Base-by-base conservation (phyloP, 495 filamentous ascomycete species). In the Aspergillus funiculosus region DNA sequence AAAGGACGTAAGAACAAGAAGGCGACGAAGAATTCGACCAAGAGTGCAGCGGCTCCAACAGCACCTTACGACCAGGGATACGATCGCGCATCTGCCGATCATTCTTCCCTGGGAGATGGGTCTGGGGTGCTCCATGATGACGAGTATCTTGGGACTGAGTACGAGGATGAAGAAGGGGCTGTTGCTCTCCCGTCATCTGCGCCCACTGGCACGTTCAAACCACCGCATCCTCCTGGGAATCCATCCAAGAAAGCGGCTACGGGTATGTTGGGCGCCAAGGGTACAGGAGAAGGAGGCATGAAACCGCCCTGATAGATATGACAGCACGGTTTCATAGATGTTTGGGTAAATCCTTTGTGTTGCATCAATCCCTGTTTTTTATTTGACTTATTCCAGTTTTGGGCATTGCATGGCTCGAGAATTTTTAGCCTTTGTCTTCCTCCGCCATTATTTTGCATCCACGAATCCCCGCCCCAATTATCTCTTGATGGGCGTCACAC, bases 1-100 rank as follows among this genome's bases (percentile, higher is more conserved):
- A 95, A 94, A 59, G 85, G 86, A 39, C 79, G 88, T 25, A 95
- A 95, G 73, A 74, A 76, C 26, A 84, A 83, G 66, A 85, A 83
- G 74, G 81, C 68, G 31, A 77, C 75, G 6, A 85, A 79, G 65
- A 85, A 83, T 53, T 64, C 77, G 19, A 66, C 72, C 3, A 87
- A 86, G 66, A 68, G 73, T 53, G 64, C 70, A 24, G 56, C 68
- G 3, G 34, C 39, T 9, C 66, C 65, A 4, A 59, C 55, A 22
- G 45, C 52, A 15, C 40, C 56, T 7, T 69, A 74, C 42, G 73
- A 75, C 25, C 69, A 72, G 11, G 65, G 64, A 22, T 68, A 70
- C 28, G 73, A 76, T 44, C 68, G 63, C 26, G 62, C 65, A n/a
- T 63, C 71, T 11, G 58, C 59, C 14, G 73, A 77, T 31, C 61